Base-by-base conservation (phyloP, 768 basidiomycete species). In the Lactarius sp. region DNA sequence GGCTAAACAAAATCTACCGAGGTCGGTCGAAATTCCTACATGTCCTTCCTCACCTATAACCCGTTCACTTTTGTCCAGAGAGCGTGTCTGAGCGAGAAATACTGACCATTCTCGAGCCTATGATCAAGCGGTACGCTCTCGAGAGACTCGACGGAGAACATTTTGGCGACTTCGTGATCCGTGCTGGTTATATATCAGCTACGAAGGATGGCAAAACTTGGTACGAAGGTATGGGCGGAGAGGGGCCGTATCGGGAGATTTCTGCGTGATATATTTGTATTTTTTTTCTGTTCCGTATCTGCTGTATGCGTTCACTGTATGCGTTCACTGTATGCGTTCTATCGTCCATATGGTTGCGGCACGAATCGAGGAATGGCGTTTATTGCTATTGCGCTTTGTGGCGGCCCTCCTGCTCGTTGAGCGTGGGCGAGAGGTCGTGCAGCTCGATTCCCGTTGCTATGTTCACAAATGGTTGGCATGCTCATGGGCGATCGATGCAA, bases 151-250 rank as follows among this genome's bases (percentile, higher is more conserved):
- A 91, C 9, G 94, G 92, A 36, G 97, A 99, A 75, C 87, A 79
- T 61, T 98, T 99, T 71, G 97, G 97, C 37, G 97, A 98, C 75
- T 99, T 90, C 73, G 92, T 92, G 37, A 89, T 99, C 66, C 82
- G 96, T 52, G 88, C 85, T 31, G 94, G 95, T 50, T 94, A 95
- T 71, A 94, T 98, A 68, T 82, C 91, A 41, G 82, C 90, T 2
- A 94, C 92, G 0, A 89, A 85, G 1, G 83, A 86, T 42, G 95
- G 95, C 18, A 90, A 82, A 69, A 78, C 84, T 53, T 98, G 93
- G 88, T 97, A 95, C 74, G 89, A 92, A 52, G 77, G 82, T 18
- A 83, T 87, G 78, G 92, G 92, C 16, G 91, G 92, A 0, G 87
- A 92, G 71, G 89, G 88, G 6, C 75, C 80, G 64, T 75, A 86